Conservation (phyloP, 805 yeast genomes). For the Nematodospora valgi region DNA sequence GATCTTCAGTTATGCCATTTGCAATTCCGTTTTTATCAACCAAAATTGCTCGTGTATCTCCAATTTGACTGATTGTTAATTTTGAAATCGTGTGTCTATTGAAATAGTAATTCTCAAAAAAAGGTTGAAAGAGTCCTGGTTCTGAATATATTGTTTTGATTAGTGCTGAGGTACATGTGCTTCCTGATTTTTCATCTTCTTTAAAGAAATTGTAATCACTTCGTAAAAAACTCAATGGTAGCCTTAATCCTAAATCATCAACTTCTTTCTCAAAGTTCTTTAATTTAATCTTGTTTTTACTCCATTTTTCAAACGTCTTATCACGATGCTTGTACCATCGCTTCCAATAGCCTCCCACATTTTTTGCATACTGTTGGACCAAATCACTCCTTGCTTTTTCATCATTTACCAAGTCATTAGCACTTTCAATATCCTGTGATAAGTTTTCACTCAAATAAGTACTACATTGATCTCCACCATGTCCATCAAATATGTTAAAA, state of each 20-base stretch:
- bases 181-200: slow-evolving; percentile 48
- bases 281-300: slow-evolving; percentile 16
- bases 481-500: slow-evolving; percentile 87
- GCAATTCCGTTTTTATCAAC: slow-evolving; percentile 81
- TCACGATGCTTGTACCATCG: slow-evolving; percentile 56
- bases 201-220: slow-evolving; percentile 62
- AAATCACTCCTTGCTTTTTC: slow-evolving; percentile 37
- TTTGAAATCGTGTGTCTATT: slow-evolving; percentile 63
- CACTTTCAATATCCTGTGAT: slow-evolving; percentile 48
- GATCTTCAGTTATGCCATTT: slow-evolving; percentile 71
- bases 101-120: slow-evolving; percentile 48
- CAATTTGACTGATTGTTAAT: slow-evolving; percentile 82
- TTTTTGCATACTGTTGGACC: slow-evolving; percentile 50
- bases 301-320: slow-evolving; percentile 22
- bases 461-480: slow-evolving; percentile 82
- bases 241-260: slow-evolving; percentile 59
- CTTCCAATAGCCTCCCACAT: slow-evolving; percentile 84
- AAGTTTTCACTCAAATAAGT: slow-evolving; percentile 54
- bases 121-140: slow-evolving; percentile 25
- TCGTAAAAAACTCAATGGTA: slow-evolving; percentile 61
- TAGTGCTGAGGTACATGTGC: slow-evolving; percentile 68
- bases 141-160: slow-evolving; percentile 46
- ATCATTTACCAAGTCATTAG: slow-evolving; percentile 25
- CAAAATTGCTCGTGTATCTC: slow-evolving; percentile 86
- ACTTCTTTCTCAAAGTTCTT: slow-evolving; percentile 11